Base-by-base conservation (phyloP, 257 asterid genomes). In the Rehmannia glutinosa region DNA sequence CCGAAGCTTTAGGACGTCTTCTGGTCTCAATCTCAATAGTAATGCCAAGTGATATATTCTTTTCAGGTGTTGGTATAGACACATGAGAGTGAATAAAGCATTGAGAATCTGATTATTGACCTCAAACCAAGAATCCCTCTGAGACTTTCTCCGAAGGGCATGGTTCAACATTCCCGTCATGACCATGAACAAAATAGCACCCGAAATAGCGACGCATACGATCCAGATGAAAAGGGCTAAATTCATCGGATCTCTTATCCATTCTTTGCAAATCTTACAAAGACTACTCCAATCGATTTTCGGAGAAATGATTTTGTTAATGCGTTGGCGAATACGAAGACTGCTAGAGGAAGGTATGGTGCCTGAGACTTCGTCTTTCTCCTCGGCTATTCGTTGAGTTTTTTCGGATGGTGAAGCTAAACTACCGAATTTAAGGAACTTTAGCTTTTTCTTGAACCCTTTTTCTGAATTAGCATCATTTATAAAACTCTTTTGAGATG, bases 51-150 rank as follows among this genome's bases (percentile, higher is more conserved):
- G 94, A 61, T 81, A 78, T 73, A 79, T 74, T 6, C 93, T 77
- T 51, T 77, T 78, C 0, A 94, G 91, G 82, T 88, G 96, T 42
- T 80, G 84, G 58, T 84, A 88, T 10, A 88, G 66, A 65, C 94
- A 88, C 96, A 88, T 82, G 39, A 88, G 85, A 6, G 96, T 88
- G 73, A 88, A 88, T 0, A 86, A 58, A 11, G 96, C 96, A 28
- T 88, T 88, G 45, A 88, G 89, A 32, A 88, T 84, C 71, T 88
- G 96, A 74, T 88, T 88, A 74, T 88, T 86, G 46, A 86, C 89
- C 63, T 86, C 96, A 35, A 84, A 84, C 96, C 96, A 88, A 66
- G 77, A 65, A 66, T 86, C 82, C 64, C 96, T 77, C 32, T 82
- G 78, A 2, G 91, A 74, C 68, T 86, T 88, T 72, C 72, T 80